Conservation (phyloP, 176 grass and related monocot genomes). For the Oryza glumipatula region DNA sequence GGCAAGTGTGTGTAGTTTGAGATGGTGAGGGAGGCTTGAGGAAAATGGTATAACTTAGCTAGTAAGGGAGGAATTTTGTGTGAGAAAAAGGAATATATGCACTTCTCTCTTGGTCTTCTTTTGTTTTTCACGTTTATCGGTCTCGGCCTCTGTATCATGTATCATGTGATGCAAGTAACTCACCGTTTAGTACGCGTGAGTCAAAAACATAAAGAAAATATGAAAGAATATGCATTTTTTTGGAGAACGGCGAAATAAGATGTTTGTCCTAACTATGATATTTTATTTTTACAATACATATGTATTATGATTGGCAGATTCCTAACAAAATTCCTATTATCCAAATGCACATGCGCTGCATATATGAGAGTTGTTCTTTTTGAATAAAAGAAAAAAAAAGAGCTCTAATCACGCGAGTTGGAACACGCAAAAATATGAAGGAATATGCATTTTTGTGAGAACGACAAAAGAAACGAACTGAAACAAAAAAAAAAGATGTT, state of each 20-base stretch:
- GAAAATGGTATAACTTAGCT: slow-evolving; percentile 37
- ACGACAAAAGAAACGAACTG: neutral
- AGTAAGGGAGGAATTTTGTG: slow-evolving; percentile 59
- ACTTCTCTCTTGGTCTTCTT: neutral
- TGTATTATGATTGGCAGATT: too few species aligned
- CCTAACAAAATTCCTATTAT: too few species aligned
- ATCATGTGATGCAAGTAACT: neutral
- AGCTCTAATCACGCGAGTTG: too few species aligned
- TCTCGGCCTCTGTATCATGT: neutral
- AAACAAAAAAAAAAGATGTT: neutral
- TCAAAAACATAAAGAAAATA: neutral
- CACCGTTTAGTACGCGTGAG: neutral
- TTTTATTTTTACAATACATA: too few species aligned
- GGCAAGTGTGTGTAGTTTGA: too few species aligned
- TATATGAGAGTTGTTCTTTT: too few species aligned
- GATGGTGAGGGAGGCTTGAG: too few species aligned
- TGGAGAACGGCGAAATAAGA: neutral
- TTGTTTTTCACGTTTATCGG: neutral
- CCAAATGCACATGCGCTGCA: too few species aligned
- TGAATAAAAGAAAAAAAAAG: too few species aligned
- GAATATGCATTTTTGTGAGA: neutral
- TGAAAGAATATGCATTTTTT: neutral
- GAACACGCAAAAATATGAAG: neutral
- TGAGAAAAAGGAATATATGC: slow-evolving; percentile 19
- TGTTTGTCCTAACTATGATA: too few species aligned